Base-by-base conservation (phyloP, 768 basidiomycete species). In the Phaeolepiota aurea region DNA sequence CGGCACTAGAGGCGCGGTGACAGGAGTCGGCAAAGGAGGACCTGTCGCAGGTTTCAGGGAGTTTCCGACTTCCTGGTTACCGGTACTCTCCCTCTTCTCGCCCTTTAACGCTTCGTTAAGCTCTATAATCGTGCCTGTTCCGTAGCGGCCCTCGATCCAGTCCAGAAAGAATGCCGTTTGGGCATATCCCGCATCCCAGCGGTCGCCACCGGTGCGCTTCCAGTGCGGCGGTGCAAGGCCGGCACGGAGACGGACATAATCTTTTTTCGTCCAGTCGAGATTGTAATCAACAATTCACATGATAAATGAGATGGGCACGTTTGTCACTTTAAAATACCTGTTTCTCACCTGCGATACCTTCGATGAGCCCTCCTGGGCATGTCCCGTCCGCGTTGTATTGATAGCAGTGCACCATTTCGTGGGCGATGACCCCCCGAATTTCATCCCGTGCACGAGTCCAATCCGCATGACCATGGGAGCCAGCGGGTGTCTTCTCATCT, bases 371-470 rank as follows among this genome's bases (percentile, higher is more conserved):
- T 1, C 74, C 71, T 0, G 83, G 82, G 48, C 74, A 79, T 32
- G 69, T 72, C 18, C 66, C 77, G 16, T 62, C 52, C 1, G 70
- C 82, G 49, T 84, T 69, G 57, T 77, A 74, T 52, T 88, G 87
- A 54, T 70, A 88, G 52, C 82, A 87, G 47, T 89, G 87, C 4
- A 86, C 85, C 53, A 82, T 70, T 59, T 89, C 84, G 54, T 85
- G 86, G 23, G 72, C 63, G 2, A 89, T 64, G 2, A 87, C 83
- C 3, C 86, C 87, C 31, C 62, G 47, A 37, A 87, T 79, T 60
- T 89, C 86, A 35, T 81, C 69, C 20, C 59, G 52, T 40, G 74
- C 66, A 30, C 67, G 62, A n/a, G n/a, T n/a, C n/a, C n/a, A n/a
- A n/a, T n/a, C n/a, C n/a, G n/a, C n/a, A n/a, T n/a, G n/a, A n/a